phyloP scores from a whole-genome alignment of 1,284 basidiomycete genomes.

The Papiliotrema terrestris region DNA sequence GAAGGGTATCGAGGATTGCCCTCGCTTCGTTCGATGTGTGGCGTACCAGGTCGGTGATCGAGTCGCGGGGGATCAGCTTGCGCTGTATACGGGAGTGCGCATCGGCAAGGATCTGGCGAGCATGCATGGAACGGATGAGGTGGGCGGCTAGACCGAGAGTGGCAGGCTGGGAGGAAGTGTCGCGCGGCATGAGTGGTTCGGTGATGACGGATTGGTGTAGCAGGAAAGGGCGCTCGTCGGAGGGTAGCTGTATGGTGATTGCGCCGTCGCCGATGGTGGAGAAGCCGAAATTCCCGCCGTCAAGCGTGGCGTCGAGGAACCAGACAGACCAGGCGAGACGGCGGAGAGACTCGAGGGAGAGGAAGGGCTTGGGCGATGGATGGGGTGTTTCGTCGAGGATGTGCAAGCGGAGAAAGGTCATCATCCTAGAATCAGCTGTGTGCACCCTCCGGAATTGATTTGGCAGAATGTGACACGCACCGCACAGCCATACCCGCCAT shows the following conservation, averaged over 20 bases:
- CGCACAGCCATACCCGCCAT: constrained; percentile 14
- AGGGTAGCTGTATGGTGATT: constrained; percentile 13
- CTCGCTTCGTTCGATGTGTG: constrained; percentile 2
- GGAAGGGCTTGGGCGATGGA: constrained; percentile 10
- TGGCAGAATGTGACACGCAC: background rate
- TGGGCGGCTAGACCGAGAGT: constrained; percentile 6
- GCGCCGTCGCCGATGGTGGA: constrained; percentile 11
- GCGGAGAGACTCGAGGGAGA: constrained; percentile 14
- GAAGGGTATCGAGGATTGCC: constrained; percentile 6
- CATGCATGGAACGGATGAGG: constrained; percentile 12
- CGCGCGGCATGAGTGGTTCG: background rate
- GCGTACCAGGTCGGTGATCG: background rate
- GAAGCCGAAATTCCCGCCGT: constrained; percentile 18
- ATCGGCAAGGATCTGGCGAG: constrained; percentile 9
- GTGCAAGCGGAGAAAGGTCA: constrained; percentile 16
- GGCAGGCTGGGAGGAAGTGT: background rate
- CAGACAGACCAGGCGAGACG: constrained; percentile 23
- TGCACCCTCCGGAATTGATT: too few relatives aligned
- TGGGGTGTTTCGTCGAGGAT: constrained; percentile 13
- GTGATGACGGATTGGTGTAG: background rate
- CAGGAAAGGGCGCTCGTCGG: background rate
- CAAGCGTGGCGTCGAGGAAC: constrained; percentile 18
- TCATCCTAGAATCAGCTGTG: constrained; percentile 7
- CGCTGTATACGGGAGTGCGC: constrained; percentile 9
- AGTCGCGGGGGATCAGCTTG: background rate